phyloP scores from a whole-genome alignment of 352 stramenopile species.

The Globisporangium nagaii region DNA sequence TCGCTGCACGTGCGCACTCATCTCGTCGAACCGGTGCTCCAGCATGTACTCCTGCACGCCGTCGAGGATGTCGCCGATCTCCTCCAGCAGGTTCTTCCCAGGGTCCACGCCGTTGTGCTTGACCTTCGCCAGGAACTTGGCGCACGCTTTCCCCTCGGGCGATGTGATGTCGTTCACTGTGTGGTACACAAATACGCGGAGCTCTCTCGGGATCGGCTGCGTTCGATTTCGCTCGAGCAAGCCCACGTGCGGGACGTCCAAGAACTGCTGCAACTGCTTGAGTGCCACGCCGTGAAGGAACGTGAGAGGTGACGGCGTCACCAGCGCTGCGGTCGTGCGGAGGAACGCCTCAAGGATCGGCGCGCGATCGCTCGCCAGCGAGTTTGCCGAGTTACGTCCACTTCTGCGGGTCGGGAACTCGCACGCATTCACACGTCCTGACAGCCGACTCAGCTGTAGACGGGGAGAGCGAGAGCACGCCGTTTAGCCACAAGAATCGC shows the following conservation, averaged over 20 bases:
- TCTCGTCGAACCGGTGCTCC: constrained; percentile 77
- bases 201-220: constrained; percentile 66
- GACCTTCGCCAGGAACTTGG: constrained; percentile 68
- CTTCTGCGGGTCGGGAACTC: constrained; percentile 63
- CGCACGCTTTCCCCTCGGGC: constrained; percentile 71
- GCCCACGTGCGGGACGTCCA: constrained; percentile 66
- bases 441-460: constrained; percentile 60
- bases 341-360: constrained; percentile 78
- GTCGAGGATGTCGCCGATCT: constrained; percentile 74
- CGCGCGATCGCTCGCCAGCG: constrained; percentile 60
- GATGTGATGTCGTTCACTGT: constrained; percentile 73
- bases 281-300: constrained; percentile 69
- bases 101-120: constrained; percentile 33
- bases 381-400: constrained; percentile 45
- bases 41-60: constrained; percentile 85
- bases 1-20: constrained; percentile 56
- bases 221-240: constrained; percentile 74
- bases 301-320: constrained; percentile 69
- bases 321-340: constrained; percentile 56
- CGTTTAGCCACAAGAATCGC: background rate
- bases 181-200: constrained; percentile 78
- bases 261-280: constrained; percentile 78
- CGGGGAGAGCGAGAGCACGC: background rate
- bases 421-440: constrained; percentile 54
- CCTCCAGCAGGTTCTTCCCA: constrained; percentile 57